Evolutionary conservation across 1,284 basidiomycete species (phyloP).

Genomic region (Irpex rosettiformis): DNA sequence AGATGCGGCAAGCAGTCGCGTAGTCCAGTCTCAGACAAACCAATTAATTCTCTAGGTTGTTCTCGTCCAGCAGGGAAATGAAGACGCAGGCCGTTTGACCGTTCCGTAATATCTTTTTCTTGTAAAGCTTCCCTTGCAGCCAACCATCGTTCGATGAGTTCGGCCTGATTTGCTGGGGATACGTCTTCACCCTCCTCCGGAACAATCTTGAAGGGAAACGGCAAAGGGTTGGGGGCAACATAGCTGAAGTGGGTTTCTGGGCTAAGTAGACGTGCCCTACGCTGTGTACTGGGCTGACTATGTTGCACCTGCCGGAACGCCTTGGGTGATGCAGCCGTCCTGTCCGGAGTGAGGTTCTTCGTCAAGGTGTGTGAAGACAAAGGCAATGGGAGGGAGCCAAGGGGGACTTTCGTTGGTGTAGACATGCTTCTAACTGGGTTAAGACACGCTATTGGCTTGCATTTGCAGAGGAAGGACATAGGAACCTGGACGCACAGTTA

Average conservation of each 20-base stretch:
- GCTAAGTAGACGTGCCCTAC: slow-evolving; percentile 61
- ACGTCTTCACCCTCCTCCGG: slow-evolving; percentile 41
- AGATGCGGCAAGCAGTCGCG: slow-evolving; percentile 82
- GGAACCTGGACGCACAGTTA: neutral
- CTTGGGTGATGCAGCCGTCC: slow-evolving; percentile 47
- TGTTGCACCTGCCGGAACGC: slow-evolving; percentile 49
- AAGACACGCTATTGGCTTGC: neutral
- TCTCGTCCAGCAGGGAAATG: slow-evolving; percentile 53
- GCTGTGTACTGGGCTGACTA: slow-evolving; percentile 65
- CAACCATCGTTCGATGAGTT: slow-evolving; percentile 73
- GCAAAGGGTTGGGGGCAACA: slow-evolving; percentile 77
- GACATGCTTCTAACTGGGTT: slow-evolving; percentile 6
- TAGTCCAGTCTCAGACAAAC: slow-evolving; percentile 62
- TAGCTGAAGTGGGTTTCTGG: slow-evolving; percentile 76
- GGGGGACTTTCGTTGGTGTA: slow-evolving; percentile 30
- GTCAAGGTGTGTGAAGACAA: slow-evolving; percentile 56
- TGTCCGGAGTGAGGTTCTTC: slow-evolving; percentile 70
- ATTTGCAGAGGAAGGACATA: neutral
- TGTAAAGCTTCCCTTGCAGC: slow-evolving; percentile 54
- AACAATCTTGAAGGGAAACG: slow-evolving; percentile 83
- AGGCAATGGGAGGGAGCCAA: slow-evolving; percentile 68
- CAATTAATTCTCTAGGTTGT: slow-evolving; percentile 65
- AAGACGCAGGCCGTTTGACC: slow-evolving; percentile 29
- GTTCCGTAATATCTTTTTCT: slow-evolving; percentile 18
- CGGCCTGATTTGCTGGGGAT: slow-evolving; percentile 45